Percentiles rank a stretch among this genome's conserved stretches.
Evolutionary conservation across 2,329 filamentous ascomycete genomes (phyloP).

Genomic region (Pseudogymnoascus sp.): DNA sequence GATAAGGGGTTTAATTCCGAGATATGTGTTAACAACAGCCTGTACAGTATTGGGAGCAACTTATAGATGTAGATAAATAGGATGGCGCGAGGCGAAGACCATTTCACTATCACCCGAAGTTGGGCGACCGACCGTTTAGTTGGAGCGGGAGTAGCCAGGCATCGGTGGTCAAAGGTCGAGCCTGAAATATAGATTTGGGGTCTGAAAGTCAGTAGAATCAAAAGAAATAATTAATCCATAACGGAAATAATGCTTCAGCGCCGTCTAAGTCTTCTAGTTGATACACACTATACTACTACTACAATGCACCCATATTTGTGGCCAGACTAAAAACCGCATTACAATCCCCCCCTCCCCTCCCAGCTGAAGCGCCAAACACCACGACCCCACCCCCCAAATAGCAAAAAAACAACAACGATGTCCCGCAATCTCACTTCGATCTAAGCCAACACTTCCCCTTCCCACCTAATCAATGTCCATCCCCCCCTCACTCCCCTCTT

Average conservation of each 20-base stretch:
- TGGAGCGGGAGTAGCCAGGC: neutral
- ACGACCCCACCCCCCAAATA: neutral
- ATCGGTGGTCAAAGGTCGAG: neutral
- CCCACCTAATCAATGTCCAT: slow-evolving; percentile 24
- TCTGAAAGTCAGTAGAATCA: neutral
- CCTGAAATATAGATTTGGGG: neutral
- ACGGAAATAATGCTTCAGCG: neutral
- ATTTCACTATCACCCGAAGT: neutral
- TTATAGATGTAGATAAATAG: neutral
- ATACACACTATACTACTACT: slow-evolving; percentile 8
- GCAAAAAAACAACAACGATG: neutral
- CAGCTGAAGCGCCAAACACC: neutral
- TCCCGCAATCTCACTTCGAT: neutral
- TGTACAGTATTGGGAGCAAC: neutral
- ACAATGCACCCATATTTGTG: slow-evolving; percentile 1
- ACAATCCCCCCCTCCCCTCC: neutral
- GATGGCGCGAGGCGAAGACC: neutral
- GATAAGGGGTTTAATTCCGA: neutral
- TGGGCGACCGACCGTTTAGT: neutral
- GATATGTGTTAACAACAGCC: neutral
- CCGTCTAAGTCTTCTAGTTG: slow-evolving; percentile 1
- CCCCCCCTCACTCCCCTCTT: slow-evolving; percentile 24
- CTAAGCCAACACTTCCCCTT: neutral
- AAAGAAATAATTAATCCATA: neutral
- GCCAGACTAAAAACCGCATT: neutral